These are phyloP conservation scores for Metarhizium humberi DNA, from an alignment of 2,329 filamentous ascomycete genomes.

Conservation along the genomic window DNA sequence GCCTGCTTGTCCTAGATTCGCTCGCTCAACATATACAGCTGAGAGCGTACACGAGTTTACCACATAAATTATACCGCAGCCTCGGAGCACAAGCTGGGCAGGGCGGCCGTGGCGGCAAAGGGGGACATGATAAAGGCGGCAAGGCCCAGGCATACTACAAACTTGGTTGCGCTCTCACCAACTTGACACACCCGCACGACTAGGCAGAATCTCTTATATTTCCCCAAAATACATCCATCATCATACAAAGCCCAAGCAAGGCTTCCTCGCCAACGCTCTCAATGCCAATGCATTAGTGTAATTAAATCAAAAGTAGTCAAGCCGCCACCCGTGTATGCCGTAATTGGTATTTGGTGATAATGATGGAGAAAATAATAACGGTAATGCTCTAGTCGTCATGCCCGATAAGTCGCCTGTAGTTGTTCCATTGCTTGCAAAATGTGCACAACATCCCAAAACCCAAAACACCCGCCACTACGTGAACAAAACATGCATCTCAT, in stretches of 20 bases:
- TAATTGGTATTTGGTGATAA: neutral
- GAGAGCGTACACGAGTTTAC: too few relatives aligned
- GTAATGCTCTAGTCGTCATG: neutral
- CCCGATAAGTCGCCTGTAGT: neutral
- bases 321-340: neutral
- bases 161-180: too few relatives aligned
- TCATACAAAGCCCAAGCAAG: neutral
- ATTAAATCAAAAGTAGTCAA: neutral
- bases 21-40: too few relatives aligned
- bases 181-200: too few relatives aligned
- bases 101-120: too few relatives aligned
- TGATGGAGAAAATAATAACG: neutral
- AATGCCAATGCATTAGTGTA: neutral
- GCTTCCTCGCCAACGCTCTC: conserved; percentile 1
- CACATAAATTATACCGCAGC: too few relatives aligned
- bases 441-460: neutral
- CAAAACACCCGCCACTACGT: neutral
- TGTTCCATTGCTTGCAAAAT: neutral
- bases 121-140: too few relatives aligned
- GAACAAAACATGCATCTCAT: neutral
- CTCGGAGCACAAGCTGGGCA: too few relatives aligned
- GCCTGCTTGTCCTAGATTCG: too few relatives aligned
- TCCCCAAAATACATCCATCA: neutral
- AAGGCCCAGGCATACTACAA: too few relatives aligned
- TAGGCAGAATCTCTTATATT: neutral